Conservation (phyloP, 305 asterid genomes). For the Ilex paraguariensis region DNA sequence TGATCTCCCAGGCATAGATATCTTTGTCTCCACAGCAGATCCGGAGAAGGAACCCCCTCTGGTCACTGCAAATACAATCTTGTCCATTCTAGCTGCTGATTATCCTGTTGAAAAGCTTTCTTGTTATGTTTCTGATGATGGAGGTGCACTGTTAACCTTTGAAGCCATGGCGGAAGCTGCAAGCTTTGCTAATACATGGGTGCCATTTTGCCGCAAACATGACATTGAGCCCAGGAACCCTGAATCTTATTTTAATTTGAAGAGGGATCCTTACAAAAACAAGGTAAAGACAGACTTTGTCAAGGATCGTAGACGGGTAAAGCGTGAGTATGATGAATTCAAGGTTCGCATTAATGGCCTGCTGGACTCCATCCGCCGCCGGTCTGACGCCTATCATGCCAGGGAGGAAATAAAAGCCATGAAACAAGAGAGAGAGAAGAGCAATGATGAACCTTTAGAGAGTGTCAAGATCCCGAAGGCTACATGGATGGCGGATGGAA, state of each 20-base stretch:
- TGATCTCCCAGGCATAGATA: conserved; percentile 70
- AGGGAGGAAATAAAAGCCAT: conserved; percentile 56
- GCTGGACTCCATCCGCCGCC: conserved; percentile 64
- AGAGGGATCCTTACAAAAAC: conserved; percentile 74
- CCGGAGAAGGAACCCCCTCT: conserved; percentile 87
- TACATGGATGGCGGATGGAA: conserved; percentile 88
- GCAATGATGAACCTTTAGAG: conserved; percentile 53
- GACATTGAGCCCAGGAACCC: conserved; percentile 74
- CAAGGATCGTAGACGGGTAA: conserved; percentile 68
- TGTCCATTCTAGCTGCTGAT: conserved; percentile 66
- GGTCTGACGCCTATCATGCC: conserved; percentile 73
- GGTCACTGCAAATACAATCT: conserved; percentile 76
- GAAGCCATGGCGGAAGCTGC: conserved; percentile 88
- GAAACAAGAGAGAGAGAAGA: conserved; percentile 53
- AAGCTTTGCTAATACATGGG: conserved; percentile 67
- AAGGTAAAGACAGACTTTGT: conserved; percentile 62
- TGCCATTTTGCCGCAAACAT: conserved; percentile 79
- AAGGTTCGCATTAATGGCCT: conserved; percentile 68
- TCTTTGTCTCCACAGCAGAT: conserved; percentile 82
- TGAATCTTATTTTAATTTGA: conserved; percentile 56
- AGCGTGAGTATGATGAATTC: conserved; percentile 85
- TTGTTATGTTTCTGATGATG: conserved; percentile 36
- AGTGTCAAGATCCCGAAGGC: conserved; percentile 51
- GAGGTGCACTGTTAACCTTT: conserved; percentile 50
- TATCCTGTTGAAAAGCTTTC: conserved; percentile 80